These are phyloP conservation scores for Hypsizygus marmoreus DNA, from an alignment of 768 basidiomycete genomes.

Conservation along the genomic window DNA sequence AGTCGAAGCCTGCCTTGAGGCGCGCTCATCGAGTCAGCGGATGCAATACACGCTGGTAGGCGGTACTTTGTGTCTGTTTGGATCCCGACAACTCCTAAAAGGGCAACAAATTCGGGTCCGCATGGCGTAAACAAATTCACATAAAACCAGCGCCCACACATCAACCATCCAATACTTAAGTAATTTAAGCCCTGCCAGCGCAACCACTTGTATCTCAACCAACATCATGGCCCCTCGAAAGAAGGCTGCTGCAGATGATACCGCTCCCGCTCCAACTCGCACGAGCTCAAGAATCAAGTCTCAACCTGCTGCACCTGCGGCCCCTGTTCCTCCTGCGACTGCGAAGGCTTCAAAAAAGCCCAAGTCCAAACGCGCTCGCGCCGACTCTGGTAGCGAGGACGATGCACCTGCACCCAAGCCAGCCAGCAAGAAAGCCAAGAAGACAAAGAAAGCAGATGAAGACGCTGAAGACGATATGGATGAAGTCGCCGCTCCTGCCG, in stretches of 20 bases:
- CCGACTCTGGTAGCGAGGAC: constrained; percentile 27
- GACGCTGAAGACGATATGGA: constrained; percentile 28
- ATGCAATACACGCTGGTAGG: no score
- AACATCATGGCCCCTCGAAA: constrained; percentile 47
- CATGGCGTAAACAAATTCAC: constrained; percentile 13
- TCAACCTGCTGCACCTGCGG: constrained; percentile 23
- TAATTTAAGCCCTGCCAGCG: constrained; percentile 9
- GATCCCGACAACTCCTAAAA: constrained; percentile 14
- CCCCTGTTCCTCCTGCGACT: constrained; percentile 21
- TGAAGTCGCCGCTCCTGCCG: constrained; percentile 12
- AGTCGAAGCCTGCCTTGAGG: no score
- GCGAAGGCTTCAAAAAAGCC: constrained; percentile 27
- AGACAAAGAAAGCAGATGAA: constrained; percentile 27
- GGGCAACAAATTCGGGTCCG: constrained; percentile 11
- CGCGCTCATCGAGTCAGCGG: no score
- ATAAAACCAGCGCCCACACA: constrained; percentile 15
- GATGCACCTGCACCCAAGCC: constrained; percentile 28
- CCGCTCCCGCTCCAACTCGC: constrained; percentile 33
- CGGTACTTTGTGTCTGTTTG: no score
- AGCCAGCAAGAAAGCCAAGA: constrained; percentile 30
- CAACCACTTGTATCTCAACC: constrained; percentile 9
- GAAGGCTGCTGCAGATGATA: constrained; percentile 36
- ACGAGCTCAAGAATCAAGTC: constrained; percentile 39
- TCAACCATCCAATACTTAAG: constrained; percentile 12
- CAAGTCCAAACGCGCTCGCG: constrained; percentile 32